A percentile compares a stretch with the other conserved stretches of the same genome.
These are phyloP conservation scores for Panicum hallii DNA, from an alignment of 202 grass and related monocot genomes.

Conservation along the genomic window DNA sequence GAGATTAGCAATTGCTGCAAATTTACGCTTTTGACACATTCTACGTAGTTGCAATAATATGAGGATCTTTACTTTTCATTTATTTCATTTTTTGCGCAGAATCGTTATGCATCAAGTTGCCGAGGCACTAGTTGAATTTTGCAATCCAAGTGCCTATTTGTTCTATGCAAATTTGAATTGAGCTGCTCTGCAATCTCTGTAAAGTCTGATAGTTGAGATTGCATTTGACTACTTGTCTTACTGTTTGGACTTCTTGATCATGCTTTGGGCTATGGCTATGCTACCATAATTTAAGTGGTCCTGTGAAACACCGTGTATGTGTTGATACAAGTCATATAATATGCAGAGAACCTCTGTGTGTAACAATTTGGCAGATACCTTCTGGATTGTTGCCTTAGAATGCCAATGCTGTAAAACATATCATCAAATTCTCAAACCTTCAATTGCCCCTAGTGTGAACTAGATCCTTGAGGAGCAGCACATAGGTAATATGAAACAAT, in stretches of 20 bases:
- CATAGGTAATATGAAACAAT: neutral
- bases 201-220: neutral
- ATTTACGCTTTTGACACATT: neutral
- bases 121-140: neutral
- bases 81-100: neutral
- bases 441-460: neutral
- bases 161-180: neutral
- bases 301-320: neutral
- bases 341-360: neutral
- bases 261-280: neutral
- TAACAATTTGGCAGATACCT: neutral
- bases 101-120: neutral
- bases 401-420: neutral
- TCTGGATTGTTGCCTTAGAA: neutral
- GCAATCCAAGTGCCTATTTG: neutral
- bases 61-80: conserved; percentile 16
- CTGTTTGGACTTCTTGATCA: neutral
- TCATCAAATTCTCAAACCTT: neutral
- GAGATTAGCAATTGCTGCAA: neutral
- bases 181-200: neutral
- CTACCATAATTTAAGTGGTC: neutral
- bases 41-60: neutral
- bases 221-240: neutral
- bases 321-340: neutral
- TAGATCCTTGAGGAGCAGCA: neutral